Base-by-base conservation (phyloP, 179 eudicot genomes). In the Gypsophila paniculata region DNA sequence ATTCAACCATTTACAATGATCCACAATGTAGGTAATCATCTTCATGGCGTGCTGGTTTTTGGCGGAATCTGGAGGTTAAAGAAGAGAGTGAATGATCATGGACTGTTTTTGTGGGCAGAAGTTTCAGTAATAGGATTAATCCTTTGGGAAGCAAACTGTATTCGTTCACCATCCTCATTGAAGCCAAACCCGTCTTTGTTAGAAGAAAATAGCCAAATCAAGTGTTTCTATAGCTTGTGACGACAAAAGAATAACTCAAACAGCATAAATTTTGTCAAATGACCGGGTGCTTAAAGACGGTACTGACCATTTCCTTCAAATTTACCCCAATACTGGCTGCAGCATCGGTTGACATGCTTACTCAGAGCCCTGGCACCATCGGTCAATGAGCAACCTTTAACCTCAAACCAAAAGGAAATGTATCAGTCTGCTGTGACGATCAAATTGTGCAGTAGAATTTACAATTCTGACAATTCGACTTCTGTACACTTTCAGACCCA, bases 361-460 rank as follows among this genome's bases (percentile, higher is more conserved):
- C 91, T 84, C 78, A 93, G 82, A 72, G 98, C 94, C 78, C 98
- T 85, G n/a, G 98, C 95, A 73, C 98, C 98, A 62, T 78, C 86
- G 63, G 88, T 90, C 88, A 93, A 80, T 65, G 78, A 78, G 64
- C 87, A 82, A 75, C 90, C 86, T 85, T 86, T 84, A 74, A 85
- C 88, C 96, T 90, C 64, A 75, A 80, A 72, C 21, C 72, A 84
- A 69, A 67, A 77, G 62, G 52, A 73, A 52, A 78, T 22, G 10
- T 9, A 68, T 70, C 46, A 73, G 64, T 67, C 78, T 44, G 64
- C 68, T 29, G 14, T 54, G 1, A 60, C 42, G 7, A 29, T 39
- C 49, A 60, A 32, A 69, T 44, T 21, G 2, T 18, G 23, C 62
- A 23, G 54, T 9, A 61, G 34, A 66, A 21, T 29, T 64, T 15